Percentiles rank a stretch among this genome's conserved stretches.
Conservation (phyloP, 306 rosid species). For the Pyrus communis region DNA sequence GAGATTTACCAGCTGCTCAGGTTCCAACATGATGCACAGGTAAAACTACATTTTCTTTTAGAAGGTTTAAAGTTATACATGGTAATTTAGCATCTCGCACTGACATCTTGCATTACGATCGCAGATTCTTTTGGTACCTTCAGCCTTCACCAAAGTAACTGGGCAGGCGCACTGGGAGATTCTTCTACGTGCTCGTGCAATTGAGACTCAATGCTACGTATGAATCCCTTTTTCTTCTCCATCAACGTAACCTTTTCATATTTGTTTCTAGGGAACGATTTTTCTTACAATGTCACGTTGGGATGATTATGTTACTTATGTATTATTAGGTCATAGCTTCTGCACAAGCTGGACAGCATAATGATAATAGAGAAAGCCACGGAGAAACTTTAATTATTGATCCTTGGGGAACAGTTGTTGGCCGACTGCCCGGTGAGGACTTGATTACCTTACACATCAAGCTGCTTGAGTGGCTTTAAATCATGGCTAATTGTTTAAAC, state of each 20-base stretch:
- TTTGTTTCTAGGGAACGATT: background rate
- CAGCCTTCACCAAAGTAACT: conserved; percentile 84
- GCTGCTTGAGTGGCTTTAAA: background rate
- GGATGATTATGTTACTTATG: conserved; percentile 19
- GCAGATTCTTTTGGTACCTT: conserved; percentile 78
- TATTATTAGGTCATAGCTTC: conserved; percentile 82
- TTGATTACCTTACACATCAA: background rate
- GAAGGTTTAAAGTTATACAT: conserved; percentile 8
- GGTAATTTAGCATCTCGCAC: conserved; percentile 15
- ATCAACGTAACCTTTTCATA: background rate
- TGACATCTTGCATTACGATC: conserved; percentile 8
- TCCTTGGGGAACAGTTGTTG: conserved; percentile 88
- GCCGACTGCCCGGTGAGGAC: conserved; percentile 70
- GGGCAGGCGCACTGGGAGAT: conserved; percentile 97
- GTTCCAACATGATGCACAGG: conserved; percentile 79
- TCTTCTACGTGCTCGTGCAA: conserved; percentile 95
- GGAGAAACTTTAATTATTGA: conserved; percentile 85
- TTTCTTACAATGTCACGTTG: background rate
- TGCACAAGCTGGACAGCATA: conserved; percentile 84
- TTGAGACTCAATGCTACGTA: conserved; percentile 93
- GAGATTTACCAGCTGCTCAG: conserved; percentile 76
- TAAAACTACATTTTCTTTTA: conserved; percentile 2
- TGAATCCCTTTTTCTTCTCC: conserved; percentile 20
- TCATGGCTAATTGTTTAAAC: too few species aligned
- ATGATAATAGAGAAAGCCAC: conserved; percentile 75